Conservation (phyloP, 805 yeast species). For the Ogataea populi-albae region DNA sequence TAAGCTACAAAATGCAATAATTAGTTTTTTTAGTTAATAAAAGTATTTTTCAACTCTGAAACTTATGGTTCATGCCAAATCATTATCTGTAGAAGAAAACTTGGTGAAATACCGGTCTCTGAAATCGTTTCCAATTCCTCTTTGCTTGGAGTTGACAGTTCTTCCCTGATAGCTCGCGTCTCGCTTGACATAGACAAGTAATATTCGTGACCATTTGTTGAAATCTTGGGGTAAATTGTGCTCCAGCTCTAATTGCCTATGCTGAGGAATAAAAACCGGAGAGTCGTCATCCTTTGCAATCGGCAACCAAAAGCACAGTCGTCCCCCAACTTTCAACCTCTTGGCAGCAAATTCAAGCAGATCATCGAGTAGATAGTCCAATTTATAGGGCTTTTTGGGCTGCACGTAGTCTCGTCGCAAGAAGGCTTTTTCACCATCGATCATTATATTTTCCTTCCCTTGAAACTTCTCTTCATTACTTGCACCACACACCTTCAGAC, state of each 20-base stretch:
- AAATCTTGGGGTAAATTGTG: slow-evolving; percentile 83
- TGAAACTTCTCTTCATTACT: slow-evolving; percentile 54
- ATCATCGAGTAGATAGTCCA: slow-evolving; percentile 76
- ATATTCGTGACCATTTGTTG: slow-evolving; percentile 88
- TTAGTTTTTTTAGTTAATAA: slow-evolving; percentile 2
- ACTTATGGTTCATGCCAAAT: neutral
- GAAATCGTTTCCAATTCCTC: slow-evolving; percentile 54
- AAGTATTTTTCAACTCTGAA: slow-evolving; percentile 1
- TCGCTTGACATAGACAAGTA: slow-evolving; percentile 75
- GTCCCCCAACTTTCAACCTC: slow-evolving; percentile 69
- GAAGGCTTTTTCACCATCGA: slow-evolving; percentile 76
- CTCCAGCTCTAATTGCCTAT: slow-evolving; percentile 64
- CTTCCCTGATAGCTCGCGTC: slow-evolving; percentile 48
- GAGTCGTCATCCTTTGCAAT: slow-evolving; percentile 78
- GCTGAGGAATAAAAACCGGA: slow-evolving; percentile 70
- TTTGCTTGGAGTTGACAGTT: slow-evolving; percentile 40
- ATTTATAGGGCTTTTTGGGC: slow-evolving; percentile 86
- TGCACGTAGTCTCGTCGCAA: slow-evolving; percentile 81
- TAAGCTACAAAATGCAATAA: slow-evolving; percentile 20
- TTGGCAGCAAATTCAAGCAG: slow-evolving; percentile 68
- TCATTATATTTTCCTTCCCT: slow-evolving; percentile 71
- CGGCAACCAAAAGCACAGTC: slow-evolving; percentile 97
- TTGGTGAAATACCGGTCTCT: slow-evolving; percentile 76
- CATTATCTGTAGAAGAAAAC: slow-evolving; percentile 32
- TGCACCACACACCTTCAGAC: slow-evolving; percentile 89